Evolutionary conservation across 805 yeast genomes (phyloP).

Genomic region (Kodamaea kakaduensis): DNA sequence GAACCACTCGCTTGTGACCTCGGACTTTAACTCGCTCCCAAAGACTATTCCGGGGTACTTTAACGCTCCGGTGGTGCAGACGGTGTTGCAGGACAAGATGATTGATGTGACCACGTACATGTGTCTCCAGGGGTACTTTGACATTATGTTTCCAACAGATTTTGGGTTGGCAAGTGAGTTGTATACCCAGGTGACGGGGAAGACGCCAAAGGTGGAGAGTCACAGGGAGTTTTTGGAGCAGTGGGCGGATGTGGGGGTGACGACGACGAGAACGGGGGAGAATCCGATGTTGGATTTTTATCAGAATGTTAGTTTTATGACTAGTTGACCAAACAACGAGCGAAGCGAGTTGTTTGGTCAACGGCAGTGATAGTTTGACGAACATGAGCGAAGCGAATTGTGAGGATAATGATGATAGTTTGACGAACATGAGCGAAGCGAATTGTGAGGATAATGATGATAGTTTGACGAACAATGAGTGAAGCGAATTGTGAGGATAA

Average conservation of each 20-base stretch:
- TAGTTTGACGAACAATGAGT: no score
- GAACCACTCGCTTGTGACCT: slow-evolving; percentile 64
- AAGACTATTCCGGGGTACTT: slow-evolving; percentile 50
- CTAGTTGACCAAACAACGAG: no score
- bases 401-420: no score
- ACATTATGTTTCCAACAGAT: slow-evolving; percentile 83
- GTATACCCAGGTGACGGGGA: slow-evolving; percentile 63
- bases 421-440: no score
- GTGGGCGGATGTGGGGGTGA: slow-evolving; percentile 68
- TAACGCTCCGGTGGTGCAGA: slow-evolving; percentile 77
- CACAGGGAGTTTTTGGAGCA: slow-evolving; percentile 62
- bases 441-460: no score
- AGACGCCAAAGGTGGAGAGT: slow-evolving; percentile 46
- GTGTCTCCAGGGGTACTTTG: slow-evolving; percentile 84
- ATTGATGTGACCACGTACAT: slow-evolving; percentile 68
- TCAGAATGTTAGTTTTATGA: slow-evolving; percentile 67
- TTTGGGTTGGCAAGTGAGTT: slow-evolving; percentile 58
- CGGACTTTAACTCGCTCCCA: slow-evolving; percentile 61
- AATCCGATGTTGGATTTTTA: slow-evolving; percentile 81
- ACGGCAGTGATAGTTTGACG: no score
- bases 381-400: no score
- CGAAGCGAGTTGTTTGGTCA: no score
- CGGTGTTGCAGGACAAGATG: slow-evolving; percentile 63
- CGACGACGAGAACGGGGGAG: slow-evolving; percentile 73
- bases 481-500: no score